Evolutionary conservation across 1,139 yeast species (phyloP), one percentile per base, ranked within the genome.

Genomic region (Zygosaccharomyces sapae): DNA sequence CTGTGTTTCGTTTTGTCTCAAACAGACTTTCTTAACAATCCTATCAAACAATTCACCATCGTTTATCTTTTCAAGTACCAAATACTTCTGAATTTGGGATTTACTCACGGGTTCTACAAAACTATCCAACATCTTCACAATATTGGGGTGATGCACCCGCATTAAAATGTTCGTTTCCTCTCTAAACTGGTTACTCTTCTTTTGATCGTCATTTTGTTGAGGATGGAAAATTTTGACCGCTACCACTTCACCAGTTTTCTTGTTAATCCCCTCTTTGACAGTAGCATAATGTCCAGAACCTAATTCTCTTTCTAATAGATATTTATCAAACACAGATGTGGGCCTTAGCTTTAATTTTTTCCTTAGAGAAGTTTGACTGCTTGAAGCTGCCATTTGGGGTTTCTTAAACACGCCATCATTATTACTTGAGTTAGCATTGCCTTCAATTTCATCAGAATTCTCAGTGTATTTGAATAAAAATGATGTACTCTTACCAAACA

Each of bases 281-380:
- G 81, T 79, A 0, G 92, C 92, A 62, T 84, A 85, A 66, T 83
- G 92, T 0, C 94, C 94, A 3, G 83, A 70, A 0, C 94, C 94
- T 22, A 85, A 66, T 53, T 81, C 79, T 47, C 71, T 72, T 0
- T 86, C 86, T 33, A 83, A 55, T 0, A 79, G 70, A 58, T 82
- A 85, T 51, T 77, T 76, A 59, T 82, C 86, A 54, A 75, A 80
- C 51, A 83, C 79, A 41, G 61, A 50, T 45, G 44, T 47, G 12
- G 51, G 47, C 47, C 45, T 55, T 35, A 41, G 10, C 27, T 50
- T 51, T 2, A 45, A 29, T 7, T 42, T 43, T 43, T 52, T 58
- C 39, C 52, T 52, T 12, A 47, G 33, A 9, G 57, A 43, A 35
- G 41, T 52, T 45, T 61, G 65, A 43, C 63, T 61, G 30, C 58